A percentile compares a stretch with the other conserved stretches of the same genome.
These are phyloP conservation scores for Diplodia sapinea DNA, from an alignment of 2,329 filamentous ascomycete genomes.

Conservation along the genomic window DNA sequence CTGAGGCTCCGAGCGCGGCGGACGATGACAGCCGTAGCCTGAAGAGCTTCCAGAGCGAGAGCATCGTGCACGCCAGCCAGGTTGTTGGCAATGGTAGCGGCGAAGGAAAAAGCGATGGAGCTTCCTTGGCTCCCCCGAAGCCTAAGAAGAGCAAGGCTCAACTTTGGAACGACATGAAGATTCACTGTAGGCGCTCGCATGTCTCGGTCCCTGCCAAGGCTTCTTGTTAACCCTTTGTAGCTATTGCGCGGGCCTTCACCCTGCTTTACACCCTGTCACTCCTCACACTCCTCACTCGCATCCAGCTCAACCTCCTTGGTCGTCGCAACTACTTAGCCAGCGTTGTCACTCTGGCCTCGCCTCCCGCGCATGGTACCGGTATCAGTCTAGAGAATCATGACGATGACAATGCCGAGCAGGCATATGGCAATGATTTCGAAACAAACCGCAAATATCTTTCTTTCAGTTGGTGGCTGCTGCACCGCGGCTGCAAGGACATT, in stretches of 20 bases:
- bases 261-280: constrained; percentile 89
- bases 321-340: constrained; percentile 94
- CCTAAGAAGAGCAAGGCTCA: constrained; percentile 86
- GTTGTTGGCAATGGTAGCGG: constrained; percentile 58
- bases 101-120: constrained; percentile 51
- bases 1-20: constrained; percentile 34
- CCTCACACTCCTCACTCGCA: constrained; percentile 87
- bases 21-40: constrained; percentile 85
- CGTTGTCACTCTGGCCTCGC: constrained; percentile 87
- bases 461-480: constrained; percentile 97
- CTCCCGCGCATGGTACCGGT: constrained; percentile 68
- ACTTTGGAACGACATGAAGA: constrained; percentile 96
- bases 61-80: constrained; percentile 83
- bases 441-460: constrained; percentile 94
- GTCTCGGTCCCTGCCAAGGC: background rate
- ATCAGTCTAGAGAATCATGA: constrained; percentile 95
- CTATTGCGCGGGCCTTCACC: constrained; percentile 88
- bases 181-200: constrained; percentile 71
- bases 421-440: constrained; percentile 91
- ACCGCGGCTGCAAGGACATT: constrained; percentile 84
- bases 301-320: constrained; percentile 95
- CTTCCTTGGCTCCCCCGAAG: constrained; percentile 50
- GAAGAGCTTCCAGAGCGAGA: constrained; percentile 77
- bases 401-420: constrained; percentile 80
- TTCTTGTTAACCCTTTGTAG: constrained; percentile 52